Evolutionary conservation across 805 yeast species (phyloP).

Genomic region (Suhomyces emberorum): DNA sequence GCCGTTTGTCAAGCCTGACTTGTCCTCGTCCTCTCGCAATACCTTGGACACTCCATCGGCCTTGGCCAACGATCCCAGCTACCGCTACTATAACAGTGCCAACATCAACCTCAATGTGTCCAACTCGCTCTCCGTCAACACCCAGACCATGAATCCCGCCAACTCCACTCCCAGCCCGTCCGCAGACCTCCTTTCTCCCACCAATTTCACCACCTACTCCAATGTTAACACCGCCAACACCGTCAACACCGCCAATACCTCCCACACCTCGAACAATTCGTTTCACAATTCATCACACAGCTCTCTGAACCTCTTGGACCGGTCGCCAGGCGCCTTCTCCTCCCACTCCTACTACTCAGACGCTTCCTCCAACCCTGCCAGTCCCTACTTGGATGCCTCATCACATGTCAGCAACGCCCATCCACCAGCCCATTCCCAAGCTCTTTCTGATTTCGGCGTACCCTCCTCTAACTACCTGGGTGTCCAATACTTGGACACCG

Average conservation of each 20-base stretch:
- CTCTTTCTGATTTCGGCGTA: slow-evolving; percentile 12
- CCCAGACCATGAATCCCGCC: slow-evolving; percentile 6
- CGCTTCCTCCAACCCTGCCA: slow-evolving; percentile 33
- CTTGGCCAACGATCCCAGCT: background rate
- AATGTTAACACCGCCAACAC: slow-evolving; percentile 2
- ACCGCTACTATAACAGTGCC: background rate
- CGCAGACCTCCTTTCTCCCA: slow-evolving; percentile 17
- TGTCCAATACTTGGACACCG: slow-evolving; percentile 8
- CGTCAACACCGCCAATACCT: background rate
- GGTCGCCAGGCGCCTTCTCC: slow-evolving; percentile 18
- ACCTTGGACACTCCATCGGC: background rate
- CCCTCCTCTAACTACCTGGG: background rate
- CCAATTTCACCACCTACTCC: slow-evolving; percentile 6
- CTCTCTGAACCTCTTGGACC: slow-evolving; percentile 12
- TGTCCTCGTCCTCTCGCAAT: too few relatives aligned
- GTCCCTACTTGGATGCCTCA: slow-evolving; percentile 36
- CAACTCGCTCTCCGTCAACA: slow-evolving; percentile 1
- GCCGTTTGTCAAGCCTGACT: background rate
- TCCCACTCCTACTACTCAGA: slow-evolving; percentile 33
- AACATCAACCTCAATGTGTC: slow-evolving; percentile 1
- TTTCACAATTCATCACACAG: background rate
- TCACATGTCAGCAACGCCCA: slow-evolving; percentile 26
- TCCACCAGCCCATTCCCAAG: slow-evolving; percentile 5
- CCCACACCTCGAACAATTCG: background rate
- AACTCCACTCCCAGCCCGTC: slow-evolving; percentile 11